Percentiles rank a stretch among this genome's conserved stretches.
Evolutionary conservation across 352 stramenopile genomes (phyloP).

Genomic region (Thraustochytrium striatum): DNA sequence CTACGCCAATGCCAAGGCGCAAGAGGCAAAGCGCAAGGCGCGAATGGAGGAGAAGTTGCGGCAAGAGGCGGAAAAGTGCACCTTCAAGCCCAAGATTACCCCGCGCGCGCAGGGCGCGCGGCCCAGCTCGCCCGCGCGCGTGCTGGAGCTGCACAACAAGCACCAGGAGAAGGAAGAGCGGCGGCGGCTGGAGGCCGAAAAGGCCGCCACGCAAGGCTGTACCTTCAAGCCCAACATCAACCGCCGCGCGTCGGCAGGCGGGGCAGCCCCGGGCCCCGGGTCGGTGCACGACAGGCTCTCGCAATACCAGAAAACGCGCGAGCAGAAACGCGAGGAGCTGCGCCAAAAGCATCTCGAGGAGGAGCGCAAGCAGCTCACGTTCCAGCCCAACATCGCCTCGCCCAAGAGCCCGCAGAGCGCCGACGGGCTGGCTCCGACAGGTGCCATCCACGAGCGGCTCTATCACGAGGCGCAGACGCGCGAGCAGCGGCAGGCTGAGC

Average conservation of each 20-base stretch:
- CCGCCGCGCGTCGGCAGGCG: background rate
- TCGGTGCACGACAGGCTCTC: slow-evolving; percentile 22
- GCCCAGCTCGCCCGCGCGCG: background rate
- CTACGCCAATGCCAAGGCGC: slow-evolving; percentile 33
- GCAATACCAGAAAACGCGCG: slow-evolving; percentile 1
- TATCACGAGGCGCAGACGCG: slow-evolving; percentile 14
- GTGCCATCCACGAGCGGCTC: slow-evolving; percentile 31
- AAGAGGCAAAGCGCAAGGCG: slow-evolving; percentile 31
- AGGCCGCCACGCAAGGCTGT: slow-evolving; percentile 16
- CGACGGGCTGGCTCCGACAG: background rate
- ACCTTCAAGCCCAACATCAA: slow-evolving; percentile 46
- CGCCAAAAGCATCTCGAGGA: slow-evolving; percentile 7
- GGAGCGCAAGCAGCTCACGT: slow-evolving; percentile 27
- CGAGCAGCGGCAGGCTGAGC: background rate
- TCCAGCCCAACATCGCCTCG: slow-evolving; percentile 25
- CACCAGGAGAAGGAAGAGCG: slow-evolving; percentile 14
- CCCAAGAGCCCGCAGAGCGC: background rate
- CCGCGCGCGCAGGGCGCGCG: background rate
- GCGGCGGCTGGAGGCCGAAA: background rate
- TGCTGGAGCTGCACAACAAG: slow-evolving; percentile 17
- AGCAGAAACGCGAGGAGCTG: slow-evolving; percentile 8
- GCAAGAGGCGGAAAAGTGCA: slow-evolving; percentile 31
- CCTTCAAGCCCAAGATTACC: slow-evolving; percentile 32
- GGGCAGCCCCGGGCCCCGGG: background rate
- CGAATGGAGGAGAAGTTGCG: background rate